These are phyloP conservation scores for Discostella stelligeroides DNA, from an alignment of 108 stramenopile genomes.

Conservation along the genomic window DNA sequence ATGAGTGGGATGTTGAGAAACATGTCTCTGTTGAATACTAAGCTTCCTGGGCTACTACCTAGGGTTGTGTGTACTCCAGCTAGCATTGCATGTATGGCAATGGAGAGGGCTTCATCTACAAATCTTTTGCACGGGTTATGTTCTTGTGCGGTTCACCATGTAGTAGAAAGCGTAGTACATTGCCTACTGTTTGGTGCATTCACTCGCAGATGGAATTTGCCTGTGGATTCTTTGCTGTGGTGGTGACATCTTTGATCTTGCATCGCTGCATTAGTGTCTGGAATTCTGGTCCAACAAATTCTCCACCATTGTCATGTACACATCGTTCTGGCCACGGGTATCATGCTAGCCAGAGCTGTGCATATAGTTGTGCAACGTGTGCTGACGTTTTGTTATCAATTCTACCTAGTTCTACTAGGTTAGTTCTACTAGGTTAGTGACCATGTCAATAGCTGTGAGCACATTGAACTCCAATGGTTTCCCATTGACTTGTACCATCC, in stretches of 20 bases:
- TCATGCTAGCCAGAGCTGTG: conserved; percentile 39
- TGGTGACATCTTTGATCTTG: conserved; percentile 10
- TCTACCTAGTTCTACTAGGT: conserved; percentile 44
- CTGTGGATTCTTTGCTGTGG: conserved; percentile 4
- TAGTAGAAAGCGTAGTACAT: conserved; percentile 8
- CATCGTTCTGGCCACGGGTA: conserved; percentile 41
- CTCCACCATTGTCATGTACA: conserved; percentile 14
- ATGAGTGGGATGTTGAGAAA: conserved; percentile 6
- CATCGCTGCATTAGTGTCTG: conserved; percentile 10
- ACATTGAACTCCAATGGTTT: conserved; percentile 31
- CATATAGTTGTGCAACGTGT: conserved; percentile 30
- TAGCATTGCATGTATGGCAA: conserved; percentile 10
- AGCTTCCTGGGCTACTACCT: conserved; percentile 3
- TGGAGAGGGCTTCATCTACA: conserved; percentile 17
- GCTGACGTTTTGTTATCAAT: conserved; percentile 17
- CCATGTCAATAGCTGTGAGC: conserved; percentile 47
- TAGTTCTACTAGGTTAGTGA: conserved; percentile 62
- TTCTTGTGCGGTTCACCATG: conserved; percentile 5
- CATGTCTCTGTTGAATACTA: conserved; percentile 11
- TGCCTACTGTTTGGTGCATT: conserved; percentile 19
- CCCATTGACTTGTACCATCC: conserved; percentile 24
- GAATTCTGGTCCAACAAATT: conserved; percentile 40
- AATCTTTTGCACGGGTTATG: conserved; percentile 2
- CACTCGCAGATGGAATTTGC: conserved; percentile 7
- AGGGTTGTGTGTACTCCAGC: conserved; percentile 11